phyloP scores from a whole-genome alignment of 1,284 basidiomycete genomes.

The Puccinia coronata region DNA sequence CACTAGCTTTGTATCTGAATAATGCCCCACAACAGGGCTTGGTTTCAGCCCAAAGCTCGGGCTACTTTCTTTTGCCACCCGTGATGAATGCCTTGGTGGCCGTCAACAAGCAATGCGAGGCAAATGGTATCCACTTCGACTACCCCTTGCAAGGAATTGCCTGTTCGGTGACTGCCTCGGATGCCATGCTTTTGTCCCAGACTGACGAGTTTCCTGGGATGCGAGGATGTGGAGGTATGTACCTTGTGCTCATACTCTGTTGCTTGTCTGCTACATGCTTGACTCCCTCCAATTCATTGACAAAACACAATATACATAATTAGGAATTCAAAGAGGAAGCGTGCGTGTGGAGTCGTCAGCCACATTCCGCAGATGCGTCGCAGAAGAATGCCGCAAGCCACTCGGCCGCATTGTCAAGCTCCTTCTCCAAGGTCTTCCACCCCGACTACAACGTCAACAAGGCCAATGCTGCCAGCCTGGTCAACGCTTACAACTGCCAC shows the following conservation, averaged over 20 bases:
- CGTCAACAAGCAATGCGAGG: slow-evolving; percentile 22
- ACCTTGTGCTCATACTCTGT: background rate
- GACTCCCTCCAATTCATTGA: no score
- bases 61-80: slow-evolving; percentile 3
- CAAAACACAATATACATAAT: no score
- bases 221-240: slow-evolving; percentile 42
- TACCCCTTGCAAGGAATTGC: slow-evolving; percentile 3
- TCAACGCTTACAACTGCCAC: slow-evolving; percentile 23
- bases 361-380: background rate
- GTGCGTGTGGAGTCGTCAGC: background rate
- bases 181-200: slow-evolving; percentile 36
- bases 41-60: background rate
- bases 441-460: slow-evolving; percentile 48
- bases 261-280: no score
- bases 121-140: slow-evolving; percentile 1
- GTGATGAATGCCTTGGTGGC: slow-evolving; percentile 26
- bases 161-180: slow-evolving; percentile 38
- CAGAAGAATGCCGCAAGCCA: background rate
- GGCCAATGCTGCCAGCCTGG: background rate
- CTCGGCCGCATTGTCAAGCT: background rate
- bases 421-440: slow-evolving; percentile 47
- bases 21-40: background rate
- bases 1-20: background rate
- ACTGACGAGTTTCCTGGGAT: slow-evolving; percentile 42
- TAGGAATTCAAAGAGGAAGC: slow-evolving; percentile 38